Evolutionary conservation across 2,329 filamentous ascomycete genomes (phyloP).

Genomic region (Pestalotiopsis sp.): DNA sequence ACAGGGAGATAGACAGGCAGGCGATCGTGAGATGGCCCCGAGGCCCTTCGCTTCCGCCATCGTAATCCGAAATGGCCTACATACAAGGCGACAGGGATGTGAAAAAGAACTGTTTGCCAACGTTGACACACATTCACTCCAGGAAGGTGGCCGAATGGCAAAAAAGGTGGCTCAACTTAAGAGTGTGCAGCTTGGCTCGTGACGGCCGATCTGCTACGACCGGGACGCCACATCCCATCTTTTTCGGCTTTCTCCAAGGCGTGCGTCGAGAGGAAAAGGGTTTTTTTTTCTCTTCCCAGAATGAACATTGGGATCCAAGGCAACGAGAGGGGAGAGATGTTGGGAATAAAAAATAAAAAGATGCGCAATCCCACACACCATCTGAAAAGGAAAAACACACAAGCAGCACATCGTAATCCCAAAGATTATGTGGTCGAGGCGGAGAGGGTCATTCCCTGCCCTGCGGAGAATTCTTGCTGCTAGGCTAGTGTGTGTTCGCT

Average conservation of each 20-base stretch:
- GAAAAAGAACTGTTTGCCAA: neutral
- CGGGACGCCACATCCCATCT: neutral
- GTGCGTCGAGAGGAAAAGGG: neutral
- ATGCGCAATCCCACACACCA: neutral
- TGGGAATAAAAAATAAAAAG: neutral
- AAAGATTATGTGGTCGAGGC: neutral
- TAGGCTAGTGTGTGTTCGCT: slow-evolving; percentile 7
- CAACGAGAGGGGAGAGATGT: neutral
- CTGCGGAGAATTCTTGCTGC: slow-evolving; percentile 14
- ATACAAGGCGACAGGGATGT: slow-evolving; percentile 1
- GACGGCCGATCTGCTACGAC: neutral
- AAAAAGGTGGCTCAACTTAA: slow-evolving; percentile 6
- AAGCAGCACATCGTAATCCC: slow-evolving; percentile 2
- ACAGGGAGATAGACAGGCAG: neutral
- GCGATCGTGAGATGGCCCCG: neutral
- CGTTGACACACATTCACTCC: slow-evolving; percentile 8
- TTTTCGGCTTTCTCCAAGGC: neutral
- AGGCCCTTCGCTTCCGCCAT: neutral
- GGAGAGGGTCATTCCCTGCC: neutral
- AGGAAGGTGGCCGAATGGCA: slow-evolving; percentile 5
- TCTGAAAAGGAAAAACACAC: neutral
- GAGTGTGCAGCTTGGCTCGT: neutral
- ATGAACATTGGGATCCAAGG: neutral
- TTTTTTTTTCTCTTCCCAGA: no score
- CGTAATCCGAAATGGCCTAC: neutral